Evolutionary conservation across 1,284 basidiomycete genomes (phyloP).

Genomic region (Mycosarcoma mackinlayi): DNA sequence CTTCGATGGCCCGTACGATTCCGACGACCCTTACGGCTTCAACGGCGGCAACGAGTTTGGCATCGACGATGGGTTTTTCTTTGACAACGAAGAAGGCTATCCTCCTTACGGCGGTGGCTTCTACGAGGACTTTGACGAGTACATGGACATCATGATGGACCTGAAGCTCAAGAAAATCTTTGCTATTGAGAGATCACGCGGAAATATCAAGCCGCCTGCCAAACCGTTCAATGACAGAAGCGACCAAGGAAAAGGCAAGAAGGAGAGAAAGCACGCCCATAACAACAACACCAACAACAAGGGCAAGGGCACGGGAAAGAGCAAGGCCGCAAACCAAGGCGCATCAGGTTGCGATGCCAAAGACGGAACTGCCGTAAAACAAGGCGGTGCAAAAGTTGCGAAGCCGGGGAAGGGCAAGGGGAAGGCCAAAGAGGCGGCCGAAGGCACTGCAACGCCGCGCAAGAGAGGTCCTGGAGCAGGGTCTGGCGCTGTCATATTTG

Average conservation of each 20-base stretch:
- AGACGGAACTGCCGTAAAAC: background rate
- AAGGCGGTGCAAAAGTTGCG: background rate
- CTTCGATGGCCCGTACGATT: background rate
- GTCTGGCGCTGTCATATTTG: background rate
- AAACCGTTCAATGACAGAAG: too few species aligned
- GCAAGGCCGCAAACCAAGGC: background rate
- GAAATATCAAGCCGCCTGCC: too few species aligned
- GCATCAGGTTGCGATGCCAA: background rate
- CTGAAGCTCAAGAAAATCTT: background rate
- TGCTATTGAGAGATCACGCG: background rate
- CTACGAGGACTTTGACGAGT: background rate
- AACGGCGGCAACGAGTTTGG: background rate
- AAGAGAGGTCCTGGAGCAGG: too few species aligned
- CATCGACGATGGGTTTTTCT: background rate
- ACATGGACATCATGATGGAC: background rate
- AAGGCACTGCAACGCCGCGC: background rate
- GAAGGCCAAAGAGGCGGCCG: background rate
- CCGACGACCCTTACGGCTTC: background rate
- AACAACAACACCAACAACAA: background rate
- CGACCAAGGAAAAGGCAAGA: background rate
- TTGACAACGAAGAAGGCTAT: slow-evolving; percentile 1
- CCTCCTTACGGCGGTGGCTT: background rate
- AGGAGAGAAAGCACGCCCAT: background rate
- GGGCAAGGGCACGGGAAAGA: background rate
- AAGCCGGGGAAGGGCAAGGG: slow-evolving; percentile 2